These are phyloP conservation scores for Penicillium canescens DNA, from an alignment of 495 filamentous ascomycete species.

Conservation along the genomic window DNA sequence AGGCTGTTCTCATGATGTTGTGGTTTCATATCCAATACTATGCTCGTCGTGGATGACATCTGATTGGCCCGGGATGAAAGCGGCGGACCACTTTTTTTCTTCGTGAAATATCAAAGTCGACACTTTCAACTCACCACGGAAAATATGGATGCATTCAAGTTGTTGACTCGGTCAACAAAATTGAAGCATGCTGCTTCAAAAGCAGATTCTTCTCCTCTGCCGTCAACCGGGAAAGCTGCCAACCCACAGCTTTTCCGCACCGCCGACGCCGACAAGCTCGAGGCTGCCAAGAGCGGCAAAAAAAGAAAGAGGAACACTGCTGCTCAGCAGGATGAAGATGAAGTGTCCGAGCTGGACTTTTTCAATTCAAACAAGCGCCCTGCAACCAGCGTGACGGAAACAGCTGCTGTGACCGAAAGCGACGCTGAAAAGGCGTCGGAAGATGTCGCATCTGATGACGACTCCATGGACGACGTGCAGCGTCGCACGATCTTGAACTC, in stretches of 20 bases:
- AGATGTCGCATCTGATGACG: conserved; percentile 27
- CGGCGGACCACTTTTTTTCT: conserved; percentile 25
- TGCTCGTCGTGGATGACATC: background rate
- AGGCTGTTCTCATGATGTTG: background rate
- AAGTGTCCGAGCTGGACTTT: conserved; percentile 37
- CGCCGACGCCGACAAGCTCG: conserved; percentile 32
- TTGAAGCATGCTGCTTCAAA: conserved; percentile 38
- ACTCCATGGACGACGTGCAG: conserved; percentile 59
- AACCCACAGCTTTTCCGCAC: conserved; percentile 57
- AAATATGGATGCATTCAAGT: conserved; percentile 55
- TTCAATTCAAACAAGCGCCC: conserved; percentile 34
- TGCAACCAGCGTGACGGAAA: conserved; percentile 18
- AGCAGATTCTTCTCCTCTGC: conserved; percentile 32
- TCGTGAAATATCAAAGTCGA: conserved; percentile 30
- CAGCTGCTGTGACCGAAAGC: conserved; percentile 11
- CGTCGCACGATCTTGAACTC: conserved; percentile 71
- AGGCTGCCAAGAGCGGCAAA: conserved; percentile 34
- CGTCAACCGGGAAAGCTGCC: conserved; percentile 49
- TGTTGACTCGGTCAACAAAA: conserved; percentile 56
- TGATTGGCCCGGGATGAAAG: conserved; percentile 42
- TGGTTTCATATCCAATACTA: background rate
- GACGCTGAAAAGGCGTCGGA: conserved; percentile 20
- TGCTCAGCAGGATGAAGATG: conserved; percentile 21
- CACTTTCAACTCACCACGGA: conserved; percentile 11
- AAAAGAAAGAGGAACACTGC: conserved; percentile 40